Conservation (phyloP, 208 protist genomes). For the Trypanosoma avium region DNA sequence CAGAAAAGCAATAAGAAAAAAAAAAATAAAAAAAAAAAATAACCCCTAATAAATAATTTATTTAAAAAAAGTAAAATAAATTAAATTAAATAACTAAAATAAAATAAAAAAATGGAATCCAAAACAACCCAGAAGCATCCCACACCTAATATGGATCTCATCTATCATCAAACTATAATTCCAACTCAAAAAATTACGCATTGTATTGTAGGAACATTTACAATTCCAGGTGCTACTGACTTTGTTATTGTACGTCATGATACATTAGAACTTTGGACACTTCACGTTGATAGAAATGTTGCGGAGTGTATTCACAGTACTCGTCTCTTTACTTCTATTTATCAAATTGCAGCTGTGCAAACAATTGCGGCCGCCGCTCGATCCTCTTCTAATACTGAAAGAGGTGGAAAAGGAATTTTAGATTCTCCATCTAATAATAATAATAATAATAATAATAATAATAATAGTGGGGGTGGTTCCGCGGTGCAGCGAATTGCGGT, state of each 20-base stretch:
- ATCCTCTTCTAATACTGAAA: neutral
- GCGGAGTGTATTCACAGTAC: constrained; percentile 69
- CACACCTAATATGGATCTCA: constrained; percentile 39
- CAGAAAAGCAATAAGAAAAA: too few relatives aligned
- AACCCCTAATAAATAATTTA: too few relatives aligned
- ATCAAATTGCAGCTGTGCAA: constrained; percentile 63
- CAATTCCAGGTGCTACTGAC: constrained; percentile 60
- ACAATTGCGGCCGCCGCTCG: constrained; percentile 22
- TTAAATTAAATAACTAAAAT: too few relatives aligned
- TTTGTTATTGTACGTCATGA: constrained; percentile 68
- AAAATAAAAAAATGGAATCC: too few relatives aligned
- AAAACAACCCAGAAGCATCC: neutral
- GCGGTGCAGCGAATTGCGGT: constrained; percentile 77
- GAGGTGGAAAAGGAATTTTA: constrained; percentile 22
- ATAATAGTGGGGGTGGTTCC: neutral
- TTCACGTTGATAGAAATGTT: constrained; percentile 41
- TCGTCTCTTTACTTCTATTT: constrained; percentile 57
- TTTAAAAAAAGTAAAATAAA: too few relatives aligned
- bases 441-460: neutral
- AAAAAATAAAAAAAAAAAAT: too few relatives aligned
- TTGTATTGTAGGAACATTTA: constrained; percentile 75
- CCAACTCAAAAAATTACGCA: constrained; percentile 73
- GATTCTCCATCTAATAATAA: constrained; percentile 8
- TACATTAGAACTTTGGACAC: constrained; percentile 71
- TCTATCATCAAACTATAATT: constrained; percentile 87